phyloP scores from a whole-genome alignment of 345 rosid genomes.

The Heritiera fomes region DNA sequence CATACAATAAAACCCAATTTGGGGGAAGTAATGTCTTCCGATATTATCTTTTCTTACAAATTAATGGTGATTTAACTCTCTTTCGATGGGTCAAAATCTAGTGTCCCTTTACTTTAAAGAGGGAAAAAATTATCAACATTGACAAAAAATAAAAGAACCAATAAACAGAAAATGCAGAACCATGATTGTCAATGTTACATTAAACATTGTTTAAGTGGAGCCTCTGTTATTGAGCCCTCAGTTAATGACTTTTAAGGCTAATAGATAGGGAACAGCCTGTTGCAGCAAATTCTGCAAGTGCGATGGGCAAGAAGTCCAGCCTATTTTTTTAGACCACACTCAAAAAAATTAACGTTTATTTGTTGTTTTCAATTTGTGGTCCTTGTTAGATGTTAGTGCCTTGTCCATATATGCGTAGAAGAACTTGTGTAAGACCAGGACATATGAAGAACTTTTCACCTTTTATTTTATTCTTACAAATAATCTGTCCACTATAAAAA shows the following conservation, averaged over 20 bases:
- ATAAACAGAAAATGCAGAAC: not conserved
- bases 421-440: not conserved
- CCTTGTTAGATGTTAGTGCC: not conserved
- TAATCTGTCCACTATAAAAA: too few species aligned
- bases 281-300: not conserved
- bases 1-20: not conserved
- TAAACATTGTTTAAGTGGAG: conserved; percentile 1
- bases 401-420: not conserved
- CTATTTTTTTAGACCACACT: not conserved
- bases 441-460: not conserved
- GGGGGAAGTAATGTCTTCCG: not conserved
- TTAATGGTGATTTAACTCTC: not conserved
- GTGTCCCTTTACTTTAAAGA: not conserved
- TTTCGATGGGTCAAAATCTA: not conserved
- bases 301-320: not conserved
- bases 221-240: not conserved
- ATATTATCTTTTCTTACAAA: not conserved
- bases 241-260: not conserved
- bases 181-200: not conserved
- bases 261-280: not conserved
- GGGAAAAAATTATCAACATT: not conserved
- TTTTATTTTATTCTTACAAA: not conserved
- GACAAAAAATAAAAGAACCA: not conserved
- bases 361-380: conserved; percentile 1
- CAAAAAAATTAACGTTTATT: too few species aligned